These are phyloP conservation scores for Paramecium octaurelia DNA, from an alignment of 73 alveolate genomes.

Conservation along the genomic window DNA sequence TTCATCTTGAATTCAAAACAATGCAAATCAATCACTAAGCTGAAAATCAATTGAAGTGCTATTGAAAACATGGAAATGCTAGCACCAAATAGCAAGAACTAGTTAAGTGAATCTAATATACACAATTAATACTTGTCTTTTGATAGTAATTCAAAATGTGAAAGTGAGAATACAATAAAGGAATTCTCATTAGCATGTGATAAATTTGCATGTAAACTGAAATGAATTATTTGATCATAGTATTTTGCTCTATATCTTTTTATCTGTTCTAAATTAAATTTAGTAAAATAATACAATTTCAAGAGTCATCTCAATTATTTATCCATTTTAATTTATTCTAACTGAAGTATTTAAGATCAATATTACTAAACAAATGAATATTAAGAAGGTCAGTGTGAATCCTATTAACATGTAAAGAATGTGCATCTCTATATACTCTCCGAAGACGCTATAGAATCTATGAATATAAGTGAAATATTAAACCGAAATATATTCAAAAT, in stretches of 20 bases:
- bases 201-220: slow-evolving; percentile 1
- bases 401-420: background rate
- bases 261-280: background rate
- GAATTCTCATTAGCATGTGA: background rate
- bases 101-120: background rate
- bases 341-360: background rate
- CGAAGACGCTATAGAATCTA: background rate
- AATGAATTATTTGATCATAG: background rate
- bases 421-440: background rate
- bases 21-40: background rate
- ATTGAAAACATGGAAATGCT: background rate
- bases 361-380: background rate
- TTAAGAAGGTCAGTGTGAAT: background rate
- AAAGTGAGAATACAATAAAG: background rate
- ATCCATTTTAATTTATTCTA: background rate
- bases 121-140: background rate
- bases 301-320: background rate
- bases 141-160: background rate
- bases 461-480: background rate
- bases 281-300: background rate
- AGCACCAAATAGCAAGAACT: background rate
- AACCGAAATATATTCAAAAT: background rate
- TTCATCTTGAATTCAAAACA: background rate
- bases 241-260: background rate
- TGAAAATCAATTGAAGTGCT: background rate